phyloP scores from a whole-genome alignment of 1,284 basidiomycete genomes.

The Naganishia sp. region DNA sequence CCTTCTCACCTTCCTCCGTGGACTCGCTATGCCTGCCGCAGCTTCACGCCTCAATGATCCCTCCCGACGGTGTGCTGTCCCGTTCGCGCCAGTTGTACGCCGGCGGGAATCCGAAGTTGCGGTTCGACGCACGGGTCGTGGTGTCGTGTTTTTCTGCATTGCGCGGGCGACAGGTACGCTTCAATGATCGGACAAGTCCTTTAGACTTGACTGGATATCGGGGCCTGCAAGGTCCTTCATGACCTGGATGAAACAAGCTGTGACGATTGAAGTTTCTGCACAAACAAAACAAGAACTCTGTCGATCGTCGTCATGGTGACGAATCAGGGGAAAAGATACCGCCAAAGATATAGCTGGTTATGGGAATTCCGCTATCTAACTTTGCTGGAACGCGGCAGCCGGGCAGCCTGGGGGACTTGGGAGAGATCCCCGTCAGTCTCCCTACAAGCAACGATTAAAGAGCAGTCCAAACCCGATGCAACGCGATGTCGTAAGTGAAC shows the following conservation, averaged over 20 bases:
- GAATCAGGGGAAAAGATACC: neutral
- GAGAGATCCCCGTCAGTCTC: too few relatives aligned
- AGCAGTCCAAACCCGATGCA: too few relatives aligned
- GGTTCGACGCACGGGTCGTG: slow-evolving; percentile 3
- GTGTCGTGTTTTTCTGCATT: slow-evolving; percentile 10
- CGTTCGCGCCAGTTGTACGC: neutral
- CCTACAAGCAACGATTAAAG: too few relatives aligned
- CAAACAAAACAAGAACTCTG: neutral
- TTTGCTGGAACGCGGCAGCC: too few relatives aligned
- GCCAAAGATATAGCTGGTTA: too few relatives aligned
- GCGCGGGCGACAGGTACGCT: neutral
- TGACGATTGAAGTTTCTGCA: neutral
- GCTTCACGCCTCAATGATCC: slow-evolving; percentile 1
- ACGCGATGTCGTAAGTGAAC: too few relatives aligned
- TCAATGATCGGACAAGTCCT: too few relatives aligned
- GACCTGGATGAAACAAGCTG: too few relatives aligned
- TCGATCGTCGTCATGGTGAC: neutral
- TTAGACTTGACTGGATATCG: too few relatives aligned
- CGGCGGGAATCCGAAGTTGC: slow-evolving; percentile 5
- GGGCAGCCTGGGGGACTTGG: too few relatives aligned
- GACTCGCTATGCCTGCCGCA: slow-evolving; percentile 2
- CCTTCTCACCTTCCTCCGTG: neutral
- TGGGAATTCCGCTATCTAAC: too few relatives aligned
- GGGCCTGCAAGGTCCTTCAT: too few relatives aligned
- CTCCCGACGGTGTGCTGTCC: slow-evolving; percentile 5